These are phyloP conservation scores for Claviceps pazoutovae DNA, from an alignment of 2,329 filamentous ascomycete genomes.

Conservation along the genomic window DNA sequence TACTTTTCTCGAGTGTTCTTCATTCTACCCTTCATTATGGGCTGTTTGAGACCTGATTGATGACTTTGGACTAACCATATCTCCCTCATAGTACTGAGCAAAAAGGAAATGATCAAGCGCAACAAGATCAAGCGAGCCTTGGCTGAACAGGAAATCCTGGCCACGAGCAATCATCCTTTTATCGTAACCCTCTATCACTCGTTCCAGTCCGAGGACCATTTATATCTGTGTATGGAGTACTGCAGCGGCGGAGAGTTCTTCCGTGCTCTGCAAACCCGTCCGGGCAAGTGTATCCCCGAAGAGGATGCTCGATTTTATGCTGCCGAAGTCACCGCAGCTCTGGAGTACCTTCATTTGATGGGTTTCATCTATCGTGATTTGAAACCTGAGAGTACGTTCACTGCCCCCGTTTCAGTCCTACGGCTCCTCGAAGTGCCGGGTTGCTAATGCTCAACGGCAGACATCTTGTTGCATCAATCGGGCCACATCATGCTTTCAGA, in stretches of 20 bases:
- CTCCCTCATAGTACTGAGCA: conserved; percentile 66
- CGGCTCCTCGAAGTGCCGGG: neutral
- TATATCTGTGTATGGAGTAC: conserved; percentile 99
- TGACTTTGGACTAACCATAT: neutral
- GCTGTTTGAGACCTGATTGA: neutral
- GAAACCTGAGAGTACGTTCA: conserved; percentile 80
- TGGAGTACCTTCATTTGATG: conserved; percentile 97
- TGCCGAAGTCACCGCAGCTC: conserved; percentile 86
- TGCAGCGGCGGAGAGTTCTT: conserved; percentile 99
- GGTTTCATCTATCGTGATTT: conserved; percentile 97
- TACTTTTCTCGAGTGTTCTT: neutral
- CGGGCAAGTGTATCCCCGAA: conserved; percentile 93
- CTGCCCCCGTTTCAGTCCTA: neutral
- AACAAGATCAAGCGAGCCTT: conserved; percentile 99
- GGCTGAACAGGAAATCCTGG: conserved; percentile 93
- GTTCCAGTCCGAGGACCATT: conserved; percentile 95
- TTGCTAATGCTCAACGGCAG: conserved; percentile 28
- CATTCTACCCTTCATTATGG: no score
- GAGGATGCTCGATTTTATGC: conserved; percentile 96
- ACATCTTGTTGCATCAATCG: conserved; percentile 96
- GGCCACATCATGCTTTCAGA: conserved; percentile 99
- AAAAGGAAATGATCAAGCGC: conserved; percentile 99
- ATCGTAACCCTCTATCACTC: conserved; percentile 98
- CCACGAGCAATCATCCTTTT: conserved; percentile 97
- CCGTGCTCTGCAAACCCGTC: conserved; percentile 84